A percentile compares a stretch with the other conserved stretches of the same genome.
These are phyloP conservation scores for Alternaria burnsii DNA, from an alignment of 2,329 filamentous ascomycete genomes.

Conservation along the genomic window DNA sequence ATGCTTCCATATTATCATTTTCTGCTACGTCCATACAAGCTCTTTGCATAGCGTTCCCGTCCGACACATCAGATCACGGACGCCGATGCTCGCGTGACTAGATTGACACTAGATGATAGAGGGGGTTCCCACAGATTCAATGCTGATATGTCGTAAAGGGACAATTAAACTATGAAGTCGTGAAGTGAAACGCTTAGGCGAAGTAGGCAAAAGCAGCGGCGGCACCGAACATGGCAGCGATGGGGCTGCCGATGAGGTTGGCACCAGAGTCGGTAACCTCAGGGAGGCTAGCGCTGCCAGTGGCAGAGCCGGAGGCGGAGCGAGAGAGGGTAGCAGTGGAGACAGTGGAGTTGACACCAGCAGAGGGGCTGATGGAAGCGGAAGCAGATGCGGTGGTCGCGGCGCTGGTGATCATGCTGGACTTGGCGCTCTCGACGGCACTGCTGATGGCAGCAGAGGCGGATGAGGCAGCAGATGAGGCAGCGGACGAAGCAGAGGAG, in stretches of 20 bases:
- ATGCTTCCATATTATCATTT: constrained; percentile 20
- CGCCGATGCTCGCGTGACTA: constrained; percentile 17
- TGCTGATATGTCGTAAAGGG: constrained; percentile 27
- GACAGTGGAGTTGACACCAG: constrained; percentile 40
- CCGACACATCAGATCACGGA: constrained; percentile 4
- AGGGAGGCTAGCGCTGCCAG: constrained; percentile 22
- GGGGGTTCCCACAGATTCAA: constrained; percentile 25
- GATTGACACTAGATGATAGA: constrained; percentile 23
- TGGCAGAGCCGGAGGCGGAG: constrained; percentile 24
- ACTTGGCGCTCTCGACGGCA: constrained; percentile 21
- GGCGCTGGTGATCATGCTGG: constrained; percentile 33
- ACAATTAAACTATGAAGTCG: constrained; percentile 12
- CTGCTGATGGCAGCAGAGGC: constrained; percentile 20
- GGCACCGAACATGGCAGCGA: constrained; percentile 53
- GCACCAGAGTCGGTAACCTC: constrained; percentile 34
- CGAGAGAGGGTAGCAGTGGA: constrained; percentile 34
- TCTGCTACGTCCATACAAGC: constrained; percentile 34
- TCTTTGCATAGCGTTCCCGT: constrained; percentile 30
- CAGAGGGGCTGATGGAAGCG: constrained; percentile 30
- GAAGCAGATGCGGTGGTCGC: constrained; percentile 37
- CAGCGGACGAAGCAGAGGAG: constrained; percentile 31
- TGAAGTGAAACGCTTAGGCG: constrained; percentile 37
- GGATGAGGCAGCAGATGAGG: background rate
- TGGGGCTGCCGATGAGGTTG: constrained; percentile 45
- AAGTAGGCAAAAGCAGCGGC: constrained; percentile 54